These are phyloP conservation scores for Mucor ambiguus DNA, from an alignment of 371 early-diverging fungal species.

Conservation along the genomic window DNA sequence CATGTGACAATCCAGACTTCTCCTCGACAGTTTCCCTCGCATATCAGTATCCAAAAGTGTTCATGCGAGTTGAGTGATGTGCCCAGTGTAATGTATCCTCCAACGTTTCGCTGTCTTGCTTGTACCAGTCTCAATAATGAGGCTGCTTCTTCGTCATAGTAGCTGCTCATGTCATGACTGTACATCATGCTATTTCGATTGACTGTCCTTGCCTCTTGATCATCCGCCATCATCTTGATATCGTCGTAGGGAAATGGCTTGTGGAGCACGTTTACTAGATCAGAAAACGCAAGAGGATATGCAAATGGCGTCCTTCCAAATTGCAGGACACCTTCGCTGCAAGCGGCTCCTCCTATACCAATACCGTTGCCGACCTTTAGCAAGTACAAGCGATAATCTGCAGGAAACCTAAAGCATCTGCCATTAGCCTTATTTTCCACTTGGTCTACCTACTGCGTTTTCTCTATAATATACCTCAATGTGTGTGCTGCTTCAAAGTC, in stretches of 20 bases:
- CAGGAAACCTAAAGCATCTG: slow-evolving; percentile 7
- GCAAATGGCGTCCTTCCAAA: slow-evolving; percentile 9
- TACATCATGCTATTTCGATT: not conserved
- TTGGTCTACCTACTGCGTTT: not conserved
- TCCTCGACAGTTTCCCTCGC: slow-evolving; percentile 18
- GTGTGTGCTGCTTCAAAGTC: slow-evolving; percentile 2
- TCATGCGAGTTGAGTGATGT: slow-evolving; percentile 7
- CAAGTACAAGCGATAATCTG: slow-evolving; percentile 12
- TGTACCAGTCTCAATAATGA: not conserved
- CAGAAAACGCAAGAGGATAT: slow-evolving; percentile 5
- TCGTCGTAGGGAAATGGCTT: slow-evolving; percentile 8
- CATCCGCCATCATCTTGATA: not conserved
- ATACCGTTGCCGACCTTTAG: slow-evolving; percentile 7
- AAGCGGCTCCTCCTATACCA: slow-evolving; percentile 1
- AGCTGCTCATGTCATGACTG: not conserved
- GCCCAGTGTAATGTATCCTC: slow-evolving; percentile 16
- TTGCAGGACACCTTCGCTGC: slow-evolving; percentile 5
- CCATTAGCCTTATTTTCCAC: not conserved
- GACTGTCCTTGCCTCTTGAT: not conserved
- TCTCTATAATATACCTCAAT: slow-evolving; percentile 1
- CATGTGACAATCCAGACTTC: slow-evolving; percentile 17
- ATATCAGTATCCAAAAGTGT: slow-evolving; percentile 22
- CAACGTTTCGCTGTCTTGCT: not conserved
- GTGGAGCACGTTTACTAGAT: not conserved
- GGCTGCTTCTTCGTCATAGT: not conserved